Percentiles rank a stretch among this genome's conserved stretches.
Evolutionary conservation across 306 rosid species (phyloP).

Genomic region (Pyrus betulifolia): DNA sequence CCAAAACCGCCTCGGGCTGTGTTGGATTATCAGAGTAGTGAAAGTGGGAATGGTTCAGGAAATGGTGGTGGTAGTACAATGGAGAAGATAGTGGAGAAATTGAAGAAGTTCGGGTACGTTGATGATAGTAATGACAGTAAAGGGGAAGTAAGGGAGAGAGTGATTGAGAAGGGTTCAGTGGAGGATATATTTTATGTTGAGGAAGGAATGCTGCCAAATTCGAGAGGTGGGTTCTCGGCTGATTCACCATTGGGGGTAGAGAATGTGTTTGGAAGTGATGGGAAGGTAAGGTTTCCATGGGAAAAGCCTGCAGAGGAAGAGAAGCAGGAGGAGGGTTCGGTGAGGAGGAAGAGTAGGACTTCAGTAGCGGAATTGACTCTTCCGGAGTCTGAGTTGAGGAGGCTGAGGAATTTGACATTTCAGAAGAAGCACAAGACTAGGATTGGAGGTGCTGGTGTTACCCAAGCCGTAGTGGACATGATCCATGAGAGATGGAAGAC

Average conservation of each 20-base stretch:
- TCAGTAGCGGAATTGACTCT: conserved; percentile 83
- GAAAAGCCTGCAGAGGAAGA: conserved; percentile 60
- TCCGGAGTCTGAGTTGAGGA: conserved; percentile 84
- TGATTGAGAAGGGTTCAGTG: conserved; percentile 81
- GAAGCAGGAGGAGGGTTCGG: conserved; percentile 19
- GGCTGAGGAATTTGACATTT: conserved; percentile 68
- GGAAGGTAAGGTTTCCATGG: conserved; percentile 86
- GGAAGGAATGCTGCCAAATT: conserved; percentile 84
- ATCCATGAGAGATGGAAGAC: conserved; percentile 88
- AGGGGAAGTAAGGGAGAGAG: conserved; percentile 28
- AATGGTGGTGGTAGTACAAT: conserved; percentile 52
- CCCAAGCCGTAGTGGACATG: conserved; percentile 75
- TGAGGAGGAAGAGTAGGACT: conserved; percentile 42
- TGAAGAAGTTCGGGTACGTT: conserved; percentile 76
- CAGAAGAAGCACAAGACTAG: conserved; percentile 95
- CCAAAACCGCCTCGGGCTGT: conserved; percentile 48
- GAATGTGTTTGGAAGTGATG: conserved; percentile 48
- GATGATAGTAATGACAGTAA: conserved; percentile 29
- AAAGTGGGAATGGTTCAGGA: conserved; percentile 33
- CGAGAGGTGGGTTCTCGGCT: conserved; percentile 64
- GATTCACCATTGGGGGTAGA: conserved; percentile 66
- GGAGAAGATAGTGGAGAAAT: conserved; percentile 78
- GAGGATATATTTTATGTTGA: conserved; percentile 79
- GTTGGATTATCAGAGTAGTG: conserved; percentile 45
- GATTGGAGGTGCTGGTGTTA: conserved; percentile 77